Base-by-base conservation (phyloP, 2,329 filamentous ascomycete genomes). In the Apiospora phragmitis region DNA sequence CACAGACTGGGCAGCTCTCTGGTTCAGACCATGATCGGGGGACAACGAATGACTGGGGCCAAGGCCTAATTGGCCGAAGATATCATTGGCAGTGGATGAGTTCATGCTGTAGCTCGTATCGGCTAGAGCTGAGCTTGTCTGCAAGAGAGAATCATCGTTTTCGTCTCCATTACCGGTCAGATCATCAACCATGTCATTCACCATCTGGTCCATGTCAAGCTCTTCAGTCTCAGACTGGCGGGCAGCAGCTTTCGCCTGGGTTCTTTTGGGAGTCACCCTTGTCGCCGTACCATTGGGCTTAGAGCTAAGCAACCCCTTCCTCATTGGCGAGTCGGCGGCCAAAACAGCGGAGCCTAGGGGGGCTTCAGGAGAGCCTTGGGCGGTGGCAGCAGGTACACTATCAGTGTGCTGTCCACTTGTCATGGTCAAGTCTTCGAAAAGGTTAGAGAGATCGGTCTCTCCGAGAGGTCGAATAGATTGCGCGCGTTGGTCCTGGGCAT, bases 51-150 rank as follows among this genome's bases (percentile, higher is more conserved):
- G 29, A 38, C 32, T 62, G 18, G 55, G 55, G 18, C 55, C 55
- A 38, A 62, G 55, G 18, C 42, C 65, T 14, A 83, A 75, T 55
- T 82, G 79, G 38, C 81, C 85, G 73, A 88, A 87, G 2, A 87
- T 74, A 24, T 87, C 86, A 66, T 87, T 84, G 35, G 87, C 85
- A 9, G 85, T 87, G 3, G 81, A 77, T 12, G 84, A 85, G 74
- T 86, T 83, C 86, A 89, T 88, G 21, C 86, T 88, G 72, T 89
- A 89, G 1, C 85, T 88, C 3, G 85, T 81, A 49, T 87, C 85
- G 8, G 77, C 78, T 2, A 79, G 77, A 4, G 78, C 78, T 24
- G 75, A 73, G 45, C 74, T 75, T 29, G 77, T 76, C 42, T 72
- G 72, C 41, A 76, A 74, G 43, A 74, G 74, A 68, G 71, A 72